Evolutionary conservation across 164 flowering plant genomes (phyloP), one percentile per base, ranked within the genome.

Genomic region (Tetrastigma voinierianum): DNA sequence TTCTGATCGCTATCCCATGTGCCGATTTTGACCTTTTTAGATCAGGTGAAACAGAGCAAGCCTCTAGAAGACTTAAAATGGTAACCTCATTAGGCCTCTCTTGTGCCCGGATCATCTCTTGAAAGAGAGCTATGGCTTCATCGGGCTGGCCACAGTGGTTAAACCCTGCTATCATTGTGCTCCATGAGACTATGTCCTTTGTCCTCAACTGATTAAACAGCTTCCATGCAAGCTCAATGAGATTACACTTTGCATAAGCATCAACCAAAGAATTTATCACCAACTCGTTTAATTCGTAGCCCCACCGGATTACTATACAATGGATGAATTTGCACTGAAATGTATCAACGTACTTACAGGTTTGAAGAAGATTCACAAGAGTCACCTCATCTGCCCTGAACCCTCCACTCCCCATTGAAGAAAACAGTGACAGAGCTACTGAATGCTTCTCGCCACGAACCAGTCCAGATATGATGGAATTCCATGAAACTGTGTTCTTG

Each of bases 401-500:
- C 62, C 86, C 86, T 51, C 51, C 89, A 68, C 76, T 57, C 54
- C 46, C 65, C 97, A 92, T 92, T 16, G 74, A 74, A 61, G 49
- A 32, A 65, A 80, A 80, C 70, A 89, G 43, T 11, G 40, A 23
- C 40, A 89, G 53, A 61, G 87, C 87, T 70, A 85, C 90, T 1
- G 58, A 43, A 69, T 79, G 69, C 71, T 72, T 76, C 45, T 57
- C 83, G 61, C 81, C 83, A 9, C 67, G 70, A 15, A 90, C 82
- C 59, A 76, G 82, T 57, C 94, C 97, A 15, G 94, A 82, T 43
- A 90, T 66, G n/a, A 86, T 66, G 4, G 91, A 87, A 77, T 92
- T 95, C 98, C 97, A 95, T 1, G 98, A 86, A 52, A 95, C 89
- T 25, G 24, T 69, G 63, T 89, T 92, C 77, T 62, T 87, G 10